A percentile compares a stretch with the other conserved stretches of the same genome.
Evolutionary conservation across 441 rosid genomes (phyloP).

Genomic region (Croton laevigatus): DNA sequence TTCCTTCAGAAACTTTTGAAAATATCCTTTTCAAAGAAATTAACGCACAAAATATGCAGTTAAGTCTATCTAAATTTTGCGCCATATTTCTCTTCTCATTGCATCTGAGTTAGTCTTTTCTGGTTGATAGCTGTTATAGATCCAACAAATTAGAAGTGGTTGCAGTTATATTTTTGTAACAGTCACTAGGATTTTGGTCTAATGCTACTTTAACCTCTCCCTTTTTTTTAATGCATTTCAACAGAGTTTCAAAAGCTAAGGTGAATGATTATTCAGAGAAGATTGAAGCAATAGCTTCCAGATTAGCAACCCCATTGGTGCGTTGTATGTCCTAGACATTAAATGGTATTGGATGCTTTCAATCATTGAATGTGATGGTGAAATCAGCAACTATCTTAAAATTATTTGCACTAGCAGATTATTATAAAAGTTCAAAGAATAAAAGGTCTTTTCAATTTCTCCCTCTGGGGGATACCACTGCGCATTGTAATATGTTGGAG

Average conservation of each 20-base stretch:
- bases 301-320: constrained; percentile 43
- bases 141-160: background rate
- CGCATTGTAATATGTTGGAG: background rate
- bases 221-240: background rate
- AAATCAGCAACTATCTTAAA: background rate
- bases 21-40: background rate
- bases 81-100: background rate
- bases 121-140: background rate
- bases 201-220: background rate
- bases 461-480: background rate
- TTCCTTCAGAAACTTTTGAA: background rate
- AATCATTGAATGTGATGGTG: background rate
- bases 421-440: background rate
- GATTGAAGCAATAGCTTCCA: constrained; percentile 61
- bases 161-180: background rate
- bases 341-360: background rate
- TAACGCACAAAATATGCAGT: background rate
- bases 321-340: constrained; percentile 12
- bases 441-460: background rate
- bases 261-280: constrained; percentile 63
- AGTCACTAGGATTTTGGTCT: background rate
- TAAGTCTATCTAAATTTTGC: background rate
- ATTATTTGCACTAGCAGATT: background rate
- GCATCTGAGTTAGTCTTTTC: background rate
- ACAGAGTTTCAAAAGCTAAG: constrained; percentile 64